Percentiles rank a stretch among this genome's conserved stretches.
These are phyloP conservation scores for Prunus yedoensis DNA, from an alignment of 331 rosid genomes.

Conservation along the genomic window DNA sequence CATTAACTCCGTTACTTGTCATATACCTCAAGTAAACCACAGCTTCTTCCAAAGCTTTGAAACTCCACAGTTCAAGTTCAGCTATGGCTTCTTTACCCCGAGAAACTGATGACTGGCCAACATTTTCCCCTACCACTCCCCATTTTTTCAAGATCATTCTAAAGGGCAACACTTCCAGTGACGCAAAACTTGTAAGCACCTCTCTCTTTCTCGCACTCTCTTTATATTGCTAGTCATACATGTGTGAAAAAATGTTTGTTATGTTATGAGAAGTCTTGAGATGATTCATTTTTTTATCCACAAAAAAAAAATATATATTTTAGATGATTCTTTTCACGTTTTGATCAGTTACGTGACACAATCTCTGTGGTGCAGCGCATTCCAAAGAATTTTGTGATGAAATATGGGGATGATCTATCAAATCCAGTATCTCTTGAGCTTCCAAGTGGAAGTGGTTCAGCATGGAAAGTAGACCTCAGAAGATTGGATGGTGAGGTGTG, in stretches of 20 bases:
- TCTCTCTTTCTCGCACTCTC: too few relatives aligned
- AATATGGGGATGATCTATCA: slow-evolving; percentile 15
- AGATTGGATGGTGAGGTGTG: slow-evolving; percentile 22
- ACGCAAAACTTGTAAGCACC: slow-evolving; percentile 13
- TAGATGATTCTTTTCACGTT: neutral
- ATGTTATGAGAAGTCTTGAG: too few relatives aligned
- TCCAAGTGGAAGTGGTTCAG: slow-evolving; percentile 22
- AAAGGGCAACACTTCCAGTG: neutral
- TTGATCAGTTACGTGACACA: neutral
- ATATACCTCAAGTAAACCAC: too few relatives aligned
- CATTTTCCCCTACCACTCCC: neutral
- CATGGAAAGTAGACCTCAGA: slow-evolving; percentile 20
- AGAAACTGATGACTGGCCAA: neutral
- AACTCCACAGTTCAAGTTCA: too few relatives aligned
- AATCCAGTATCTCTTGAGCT: slow-evolving; percentile 24
- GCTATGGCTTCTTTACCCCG: neutral
- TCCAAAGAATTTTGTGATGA: slow-evolving; percentile 20
- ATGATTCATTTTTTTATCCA: too few relatives aligned
- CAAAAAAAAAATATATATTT: too few relatives aligned
- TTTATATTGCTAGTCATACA: too few relatives aligned
- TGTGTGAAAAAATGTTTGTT: too few relatives aligned
- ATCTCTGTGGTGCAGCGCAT: slow-evolving; percentile 14
- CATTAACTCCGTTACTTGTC: too few relatives aligned
- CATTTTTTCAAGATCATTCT: slow-evolving; percentile 14
- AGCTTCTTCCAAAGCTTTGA: too few relatives aligned